Evolutionary conservation across 768 basidiomycete genomes (phyloP).

Genomic region (Trametes sanguinea): DNA sequence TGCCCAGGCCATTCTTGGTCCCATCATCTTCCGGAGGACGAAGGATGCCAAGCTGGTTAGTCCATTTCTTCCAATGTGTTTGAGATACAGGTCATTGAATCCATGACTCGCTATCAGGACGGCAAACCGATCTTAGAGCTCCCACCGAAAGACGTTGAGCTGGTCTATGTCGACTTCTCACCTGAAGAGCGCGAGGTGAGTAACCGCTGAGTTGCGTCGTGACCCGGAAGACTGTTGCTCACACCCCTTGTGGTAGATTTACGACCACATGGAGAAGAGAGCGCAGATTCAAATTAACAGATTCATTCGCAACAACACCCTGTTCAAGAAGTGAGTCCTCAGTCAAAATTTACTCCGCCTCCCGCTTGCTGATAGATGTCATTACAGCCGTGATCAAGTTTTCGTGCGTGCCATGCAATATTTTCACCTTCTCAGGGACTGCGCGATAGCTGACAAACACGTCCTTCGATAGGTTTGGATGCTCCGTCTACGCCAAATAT

Average conservation of each 20-base stretch:
- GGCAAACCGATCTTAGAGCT: conserved; percentile 70
- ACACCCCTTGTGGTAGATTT: conserved; percentile 42
- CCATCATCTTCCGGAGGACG: conserved; percentile 70
- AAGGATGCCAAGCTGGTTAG: conserved; percentile 56
- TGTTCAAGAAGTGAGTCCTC: conserved; percentile 65
- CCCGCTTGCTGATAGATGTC: neutral
- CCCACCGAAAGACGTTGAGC: conserved; percentile 58
- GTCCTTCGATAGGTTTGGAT: conserved; percentile 57
- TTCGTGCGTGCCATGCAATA: conserved; percentile 36
- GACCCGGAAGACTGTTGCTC: neutral
- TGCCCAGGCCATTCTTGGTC: conserved; percentile 67
- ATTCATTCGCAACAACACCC: conserved; percentile 63
- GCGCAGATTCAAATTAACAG: conserved; percentile 58
- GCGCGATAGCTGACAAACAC: neutral
- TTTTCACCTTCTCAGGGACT: neutral
- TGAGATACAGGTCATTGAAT: too few species aligned
- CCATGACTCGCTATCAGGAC: conserved; percentile 39
- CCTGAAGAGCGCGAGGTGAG: conserved; percentile 64
- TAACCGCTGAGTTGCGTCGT: neutral
- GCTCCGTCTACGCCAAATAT: conserved; percentile 72
- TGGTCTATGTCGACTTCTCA: conserved; percentile 63
- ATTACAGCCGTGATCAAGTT: conserved; percentile 47
- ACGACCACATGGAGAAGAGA: conserved; percentile 56
- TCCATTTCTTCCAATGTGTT: neutral
- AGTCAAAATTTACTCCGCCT: neutral